Conservation (phyloP, 495 filamentous ascomycete species). For the Oleoguttula mirabilis region DNA sequence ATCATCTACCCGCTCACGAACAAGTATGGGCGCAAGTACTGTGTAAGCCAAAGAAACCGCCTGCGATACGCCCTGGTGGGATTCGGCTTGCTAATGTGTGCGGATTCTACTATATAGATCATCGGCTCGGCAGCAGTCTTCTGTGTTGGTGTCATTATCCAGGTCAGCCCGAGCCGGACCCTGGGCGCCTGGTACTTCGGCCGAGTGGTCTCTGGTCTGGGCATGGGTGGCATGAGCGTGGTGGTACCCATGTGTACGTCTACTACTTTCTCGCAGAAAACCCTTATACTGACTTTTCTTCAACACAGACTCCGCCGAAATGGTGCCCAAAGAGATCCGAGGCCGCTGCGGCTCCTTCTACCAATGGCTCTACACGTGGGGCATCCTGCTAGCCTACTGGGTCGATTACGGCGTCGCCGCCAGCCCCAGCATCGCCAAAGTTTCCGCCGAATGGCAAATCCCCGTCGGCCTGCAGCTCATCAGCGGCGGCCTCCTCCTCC, state of each 20-base stretch:
- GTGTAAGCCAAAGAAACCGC: slow-evolving; percentile 11
- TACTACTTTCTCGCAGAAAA: too few species aligned
- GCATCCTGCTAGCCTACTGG: slow-evolving; percentile 9
- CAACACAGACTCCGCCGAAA: slow-evolving; percentile 20
- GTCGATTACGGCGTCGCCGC: slow-evolving; percentile 16
- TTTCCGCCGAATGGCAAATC: slow-evolving; percentile 21
- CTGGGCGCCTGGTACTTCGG: slow-evolving; percentile 22
- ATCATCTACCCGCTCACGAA: slow-evolving; percentile 11
- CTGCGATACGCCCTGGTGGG: too few species aligned
- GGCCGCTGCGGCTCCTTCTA: slow-evolving; percentile 18
- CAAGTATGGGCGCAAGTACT: slow-evolving; percentile 12
- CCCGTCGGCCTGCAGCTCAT: slow-evolving; percentile 21
- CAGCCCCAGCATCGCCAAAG: neutral
- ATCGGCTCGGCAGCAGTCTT: too few species aligned
- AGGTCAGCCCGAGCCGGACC: slow-evolving; percentile 24
- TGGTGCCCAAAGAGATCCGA: slow-evolving; percentile 20
- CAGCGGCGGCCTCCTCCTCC: slow-evolving; percentile 10
- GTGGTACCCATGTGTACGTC: slow-evolving; percentile 17
- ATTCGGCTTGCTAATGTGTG: too few species aligned
- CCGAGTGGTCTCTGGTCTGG: slow-evolving; percentile 19
- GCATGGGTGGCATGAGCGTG: slow-evolving; percentile 16
- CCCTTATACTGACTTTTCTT: too few species aligned
- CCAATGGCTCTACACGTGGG: slow-evolving; percentile 14
- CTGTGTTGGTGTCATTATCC: slow-evolving; percentile 20
- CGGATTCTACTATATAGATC: too few species aligned